Percentiles rank a stretch among this genome's conserved stretches.
phyloP scores from a whole-genome alignment of 1,284 basidiomycete genomes.

The Pisolithus thermaeus region DNA sequence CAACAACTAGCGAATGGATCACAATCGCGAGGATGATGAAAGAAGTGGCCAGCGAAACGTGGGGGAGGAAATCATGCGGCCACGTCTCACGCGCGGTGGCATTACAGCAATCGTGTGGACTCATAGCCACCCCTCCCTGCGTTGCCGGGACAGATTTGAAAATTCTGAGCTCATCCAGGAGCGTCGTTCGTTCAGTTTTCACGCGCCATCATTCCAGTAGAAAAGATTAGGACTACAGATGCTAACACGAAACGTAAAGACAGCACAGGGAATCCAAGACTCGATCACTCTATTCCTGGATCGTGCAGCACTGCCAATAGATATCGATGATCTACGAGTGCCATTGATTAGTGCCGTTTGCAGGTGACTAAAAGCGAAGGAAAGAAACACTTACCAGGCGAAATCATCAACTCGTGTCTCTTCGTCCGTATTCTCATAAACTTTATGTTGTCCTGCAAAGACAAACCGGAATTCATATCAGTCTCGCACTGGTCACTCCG shows the following conservation, averaged over 20 bases:
- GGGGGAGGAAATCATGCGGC: too few species aligned
- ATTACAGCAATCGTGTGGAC: too few species aligned
- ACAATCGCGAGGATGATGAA: too few species aligned
- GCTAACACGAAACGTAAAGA: background rate
- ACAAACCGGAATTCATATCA: background rate
- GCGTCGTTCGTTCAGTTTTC: too few species aligned
- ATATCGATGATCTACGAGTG: constrained; percentile 66
- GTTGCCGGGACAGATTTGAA: too few species aligned
- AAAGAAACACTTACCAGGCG: constrained; percentile 61
- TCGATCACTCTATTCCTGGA: constrained; percentile 39
- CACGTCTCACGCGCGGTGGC: too few species aligned
- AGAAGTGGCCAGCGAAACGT: too few species aligned
- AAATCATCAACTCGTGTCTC: constrained; percentile 90
- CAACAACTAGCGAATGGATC: too few species aligned
- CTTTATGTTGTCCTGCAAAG: constrained; percentile 70
- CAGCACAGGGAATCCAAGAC: background rate
- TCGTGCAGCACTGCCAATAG: constrained; percentile 83
- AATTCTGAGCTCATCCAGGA: too few species aligned
- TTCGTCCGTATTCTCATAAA: constrained; percentile 90
- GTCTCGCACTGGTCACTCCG: background rate
- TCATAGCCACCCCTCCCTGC: too few species aligned
- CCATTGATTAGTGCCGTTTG: background rate
- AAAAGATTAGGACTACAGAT: constrained; percentile 16
- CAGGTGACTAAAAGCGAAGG: background rate
- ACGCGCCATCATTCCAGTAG: constrained; percentile 1